Percentiles rank a stretch among this genome's conserved stretches.
Conservation (phyloP, 306 rosid genomes). For the Cicer chorassanicum region DNA sequence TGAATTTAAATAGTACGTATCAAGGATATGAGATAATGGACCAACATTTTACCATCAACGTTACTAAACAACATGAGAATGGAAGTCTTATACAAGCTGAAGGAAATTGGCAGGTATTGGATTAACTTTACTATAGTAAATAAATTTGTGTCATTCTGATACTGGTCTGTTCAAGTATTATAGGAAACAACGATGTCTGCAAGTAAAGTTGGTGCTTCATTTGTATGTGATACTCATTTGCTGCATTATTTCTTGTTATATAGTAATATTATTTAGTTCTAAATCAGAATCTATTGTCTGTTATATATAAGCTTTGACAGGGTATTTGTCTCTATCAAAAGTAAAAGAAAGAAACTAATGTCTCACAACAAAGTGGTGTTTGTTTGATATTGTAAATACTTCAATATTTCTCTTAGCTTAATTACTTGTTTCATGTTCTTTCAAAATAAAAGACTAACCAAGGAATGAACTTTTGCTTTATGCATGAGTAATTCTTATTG, state of each 20-base stretch:
- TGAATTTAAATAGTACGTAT: constrained; percentile 51
- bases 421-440: constrained; percentile 24
- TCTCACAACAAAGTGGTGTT: constrained; percentile 8
- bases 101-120: constrained; percentile 69
- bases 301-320: constrained; percentile 20
- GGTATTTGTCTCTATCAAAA: neutral
- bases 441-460: neutral
- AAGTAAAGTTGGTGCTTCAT: constrained; percentile 12
- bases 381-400: neutral
- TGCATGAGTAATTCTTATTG: constrained; percentile 5
- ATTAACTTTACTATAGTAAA: constrained; percentile 12
- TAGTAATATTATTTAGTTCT: neutral
- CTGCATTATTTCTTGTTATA: constrained; percentile 14
- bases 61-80: constrained; percentile 45
- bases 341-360: constrained; percentile 7
- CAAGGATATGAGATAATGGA: constrained; percentile 54
- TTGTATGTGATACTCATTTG: constrained; percentile 12
- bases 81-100: constrained; percentile 53
- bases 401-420: neutral
- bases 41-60: constrained; percentile 47
- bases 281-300: constrained; percentile 8
- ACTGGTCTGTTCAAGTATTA: neutral
- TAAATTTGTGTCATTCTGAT: constrained; percentile 9
- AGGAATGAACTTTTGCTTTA: neutral
- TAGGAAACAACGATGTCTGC: constrained; percentile 12